These are phyloP conservation scores for Abrus pulchellus DNA, from an alignment of 306 rosid species.

Conservation along the genomic window DNA sequence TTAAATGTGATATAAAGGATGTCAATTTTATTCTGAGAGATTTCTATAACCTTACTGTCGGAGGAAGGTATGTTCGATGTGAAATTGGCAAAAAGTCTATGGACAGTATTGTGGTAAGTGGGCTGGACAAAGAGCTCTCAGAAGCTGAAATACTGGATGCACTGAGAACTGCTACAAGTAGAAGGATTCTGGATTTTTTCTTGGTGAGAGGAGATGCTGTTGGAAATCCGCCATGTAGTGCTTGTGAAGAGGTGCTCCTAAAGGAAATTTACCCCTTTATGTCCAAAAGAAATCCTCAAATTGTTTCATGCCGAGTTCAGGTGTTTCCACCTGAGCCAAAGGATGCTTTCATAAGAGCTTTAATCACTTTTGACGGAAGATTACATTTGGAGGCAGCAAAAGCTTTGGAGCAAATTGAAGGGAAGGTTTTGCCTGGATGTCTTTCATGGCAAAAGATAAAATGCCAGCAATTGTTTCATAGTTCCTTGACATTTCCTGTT, in stretches of 20 bases:
- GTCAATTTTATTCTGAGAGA: conserved; percentile 63
- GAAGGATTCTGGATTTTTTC: conserved; percentile 77
- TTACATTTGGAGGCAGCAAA: conserved; percentile 93
- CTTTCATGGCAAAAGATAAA: conserved; percentile 89
- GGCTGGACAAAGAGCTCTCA: conserved; percentile 69
- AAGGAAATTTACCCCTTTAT: conserved; percentile 77
- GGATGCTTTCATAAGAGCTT: conserved; percentile 73
- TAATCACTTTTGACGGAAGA: conserved; percentile 86
- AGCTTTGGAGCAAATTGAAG: conserved; percentile 89
- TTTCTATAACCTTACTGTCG: conserved; percentile 65
- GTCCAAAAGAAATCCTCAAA: conserved; percentile 66
- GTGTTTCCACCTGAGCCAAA: conserved; percentile 73
- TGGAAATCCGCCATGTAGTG: conserved; percentile 64
- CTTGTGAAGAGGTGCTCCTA: conserved; percentile 77
- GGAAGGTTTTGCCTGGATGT: conserved; percentile 80
- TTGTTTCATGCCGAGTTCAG: conserved; percentile 69
- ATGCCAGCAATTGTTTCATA: conserved; percentile 83
- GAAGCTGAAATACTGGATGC: conserved; percentile 74
- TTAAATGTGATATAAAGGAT: conserved; percentile 66
- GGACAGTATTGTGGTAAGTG: conserved; percentile 61
- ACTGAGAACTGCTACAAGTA: conserved; percentile 67
- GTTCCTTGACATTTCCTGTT: conserved; percentile 69
- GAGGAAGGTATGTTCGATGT: conserved; percentile 72
- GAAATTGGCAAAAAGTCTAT: conserved; percentile 53
- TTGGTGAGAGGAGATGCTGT: conserved; percentile 78